Evolutionary conservation across 331 rosid species (phyloP), one percentile per base, ranked within the genome.

Genomic region (Malus hybrid): DNA sequence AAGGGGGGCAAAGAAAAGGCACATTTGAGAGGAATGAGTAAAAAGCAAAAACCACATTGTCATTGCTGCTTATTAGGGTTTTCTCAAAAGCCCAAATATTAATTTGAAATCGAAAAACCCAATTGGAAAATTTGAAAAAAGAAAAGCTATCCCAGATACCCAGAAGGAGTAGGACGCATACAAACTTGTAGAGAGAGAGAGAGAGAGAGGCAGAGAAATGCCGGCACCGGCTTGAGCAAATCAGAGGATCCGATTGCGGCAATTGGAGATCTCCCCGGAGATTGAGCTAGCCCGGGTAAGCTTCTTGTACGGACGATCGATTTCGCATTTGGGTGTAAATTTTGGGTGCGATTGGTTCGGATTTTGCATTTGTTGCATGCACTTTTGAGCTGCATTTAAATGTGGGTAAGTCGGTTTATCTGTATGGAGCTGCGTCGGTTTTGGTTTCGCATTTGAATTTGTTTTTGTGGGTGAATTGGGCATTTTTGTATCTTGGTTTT

Each of bases 31-130:
- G 76, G 78, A 82, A 89, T 79, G 96, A 88, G 91, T 84, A 88
- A 89, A 89, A 36, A 88, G 90, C 91, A 81, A 83, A 89, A 77
- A 89, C 90, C 79, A 86, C 82, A 82, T 75, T 87, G 82, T 81
- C 95, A 85, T 84, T 86, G 86, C 68, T 73, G 76, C 46, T 84
- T 79, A 30, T 68, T 66, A 80, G 93, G 93, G 94, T 89, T 90
- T 85, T 85, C 85, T 77, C 70, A 34, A 73, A 80, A 46, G 73
- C 52, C 29, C 58, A 28, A 0, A 16, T 20, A 24, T 26, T 58
- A 30, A 6, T 68, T 33, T 74, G 39, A 20, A 29, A 61, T 15
- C 29, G 29, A 13, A 33, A 56, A 33, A 60, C 61, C 69, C 72
- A 72, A 66, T 56, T 62, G 64, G 74, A 65, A 65, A 65, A 65